Evolutionary conservation across 2,329 filamentous ascomycete species (phyloP).

Genomic region (Daldinia sp.): DNA sequence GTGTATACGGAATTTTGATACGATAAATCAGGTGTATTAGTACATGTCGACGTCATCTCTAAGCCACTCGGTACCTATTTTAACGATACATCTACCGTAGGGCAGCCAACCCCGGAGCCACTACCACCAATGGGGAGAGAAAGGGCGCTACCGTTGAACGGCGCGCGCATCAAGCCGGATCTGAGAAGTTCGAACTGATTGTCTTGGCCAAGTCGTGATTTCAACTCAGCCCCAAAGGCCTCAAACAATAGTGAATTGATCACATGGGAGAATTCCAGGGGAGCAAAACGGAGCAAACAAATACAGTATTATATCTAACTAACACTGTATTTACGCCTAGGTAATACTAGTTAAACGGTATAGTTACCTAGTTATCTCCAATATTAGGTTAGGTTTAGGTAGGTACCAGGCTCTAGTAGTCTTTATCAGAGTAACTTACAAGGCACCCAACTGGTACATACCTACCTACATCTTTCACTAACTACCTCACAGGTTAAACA

Average conservation of each 20-base stretch:
- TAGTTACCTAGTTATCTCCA: not conserved
- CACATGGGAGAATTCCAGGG: slow-evolving; percentile 12
- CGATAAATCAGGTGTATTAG: not conserved
- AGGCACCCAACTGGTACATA: not conserved
- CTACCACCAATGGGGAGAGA: slow-evolving; percentile 24
- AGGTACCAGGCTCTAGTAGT: not conserved
- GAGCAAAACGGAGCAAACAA: not conserved
- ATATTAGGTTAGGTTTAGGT: no score
- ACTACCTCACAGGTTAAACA: not conserved
- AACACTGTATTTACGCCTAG: slow-evolving; percentile 1
- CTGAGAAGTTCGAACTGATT: slow-evolving; percentile 16
- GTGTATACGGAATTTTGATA: not conserved
- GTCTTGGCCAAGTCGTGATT: slow-evolving; percentile 21
- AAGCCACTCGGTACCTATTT: slow-evolving; percentile 35
- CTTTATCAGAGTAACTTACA: slow-evolving; percentile 1
- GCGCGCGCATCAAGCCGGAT: slow-evolving; percentile 17
- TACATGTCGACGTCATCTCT: slow-evolving; percentile 41
- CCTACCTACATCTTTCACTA: not conserved
- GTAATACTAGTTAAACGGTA: not conserved
- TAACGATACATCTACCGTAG: not conserved
- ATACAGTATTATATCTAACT: not conserved
- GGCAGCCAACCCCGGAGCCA: slow-evolving; percentile 3
- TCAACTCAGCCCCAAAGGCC: slow-evolving; percentile 26
- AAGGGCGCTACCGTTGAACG: slow-evolving; percentile 22
- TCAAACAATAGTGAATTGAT: slow-evolving; percentile 15